A percentile compares a stretch with the other conserved stretches of the same genome.
These are phyloP conservation scores for Harringtonia lauricola DNA, from an alignment of 2,329 filamentous ascomycete species.

Conservation along the genomic window DNA sequence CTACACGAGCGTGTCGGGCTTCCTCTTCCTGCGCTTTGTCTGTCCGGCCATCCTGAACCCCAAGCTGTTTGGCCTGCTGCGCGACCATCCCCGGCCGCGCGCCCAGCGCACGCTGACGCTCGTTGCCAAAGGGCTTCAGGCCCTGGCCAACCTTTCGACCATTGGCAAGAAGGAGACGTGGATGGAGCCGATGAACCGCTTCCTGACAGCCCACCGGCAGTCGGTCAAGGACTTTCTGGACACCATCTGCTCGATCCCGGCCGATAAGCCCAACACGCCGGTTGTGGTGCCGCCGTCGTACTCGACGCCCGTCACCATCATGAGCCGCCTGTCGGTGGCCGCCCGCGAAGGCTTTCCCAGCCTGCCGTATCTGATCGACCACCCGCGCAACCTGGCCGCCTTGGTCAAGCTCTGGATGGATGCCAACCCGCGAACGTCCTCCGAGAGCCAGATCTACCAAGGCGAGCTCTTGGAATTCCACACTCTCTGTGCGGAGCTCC, in stretches of 20 bases:
- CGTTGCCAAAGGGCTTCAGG: conserved; percentile 86
- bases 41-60: conserved; percentile 94
- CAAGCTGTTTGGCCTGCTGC: conserved; percentile 77
- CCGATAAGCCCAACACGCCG: conserved; percentile 45
- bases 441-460: conserved; percentile 27
- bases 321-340: conserved; percentile 66
- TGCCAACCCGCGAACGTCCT: conserved; percentile 23
- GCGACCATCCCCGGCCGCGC: conserved; percentile 70
- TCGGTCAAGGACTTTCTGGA: conserved; percentile 84
- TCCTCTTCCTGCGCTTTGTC: conserved; percentile 89
- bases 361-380: conserved; percentile 85
- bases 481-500: conserved; percentile 35
- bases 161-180: conserved; percentile 95
- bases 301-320: conserved; percentile 83
- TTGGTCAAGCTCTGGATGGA: conserved; percentile 75
- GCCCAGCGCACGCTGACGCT: conserved; percentile 84
- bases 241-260: conserved; percentile 70
- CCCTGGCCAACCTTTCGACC: conserved; percentile 77
- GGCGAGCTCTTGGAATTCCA: conserved; percentile 44
- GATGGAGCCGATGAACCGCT: conserved; percentile 98
- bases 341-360: conserved; percentile 88
- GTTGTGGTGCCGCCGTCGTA: conserved; percentile 68
- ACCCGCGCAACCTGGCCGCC: conserved; percentile 72
- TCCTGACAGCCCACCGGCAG: conserved; percentile 62
- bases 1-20: conserved; percentile 91